Evolutionary conservation across 176 grass and related monocot genomes (phyloP).

Genomic region (Avena sativa): DNA sequence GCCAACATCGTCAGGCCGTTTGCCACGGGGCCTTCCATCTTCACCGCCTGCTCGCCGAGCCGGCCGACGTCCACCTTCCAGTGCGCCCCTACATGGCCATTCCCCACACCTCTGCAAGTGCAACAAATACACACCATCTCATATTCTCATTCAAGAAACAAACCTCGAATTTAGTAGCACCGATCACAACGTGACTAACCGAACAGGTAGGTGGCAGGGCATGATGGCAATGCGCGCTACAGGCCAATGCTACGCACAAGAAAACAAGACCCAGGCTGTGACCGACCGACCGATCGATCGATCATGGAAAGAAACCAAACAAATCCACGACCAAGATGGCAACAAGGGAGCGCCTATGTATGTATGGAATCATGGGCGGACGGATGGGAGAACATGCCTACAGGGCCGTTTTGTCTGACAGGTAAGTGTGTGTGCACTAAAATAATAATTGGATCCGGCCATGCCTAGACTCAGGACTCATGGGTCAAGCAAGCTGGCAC

Average conservation of each 20-base stretch:
- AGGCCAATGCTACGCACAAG: slow-evolving; percentile 25
- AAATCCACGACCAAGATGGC: slow-evolving; percentile 33
- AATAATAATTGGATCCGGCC: slow-evolving; percentile 49
- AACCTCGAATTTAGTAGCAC: neutral
- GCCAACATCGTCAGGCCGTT: neutral
- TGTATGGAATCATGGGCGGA: slow-evolving; percentile 16
- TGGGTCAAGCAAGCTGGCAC: slow-evolving; percentile 53
- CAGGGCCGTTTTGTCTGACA: slow-evolving; percentile 47
- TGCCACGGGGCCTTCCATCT: neutral
- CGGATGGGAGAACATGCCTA: slow-evolving; percentile 43
- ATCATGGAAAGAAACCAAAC: slow-evolving; percentile 32
- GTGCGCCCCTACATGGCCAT: neutral
- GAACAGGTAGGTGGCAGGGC: neutral
- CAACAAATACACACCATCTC: neutral
- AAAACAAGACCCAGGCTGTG: slow-evolving; percentile 32
- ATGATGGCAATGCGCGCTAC: slow-evolving; percentile 40
- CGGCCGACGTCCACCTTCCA: neutral
- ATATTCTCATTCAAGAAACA: neutral
- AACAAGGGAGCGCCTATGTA: slow-evolving; percentile 7
- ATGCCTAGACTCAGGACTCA: neutral
- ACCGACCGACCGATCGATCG: neutral
- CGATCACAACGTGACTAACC: neutral
- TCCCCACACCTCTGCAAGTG: slow-evolving; percentile 22
- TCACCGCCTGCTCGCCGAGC: neutral
- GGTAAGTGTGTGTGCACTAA: slow-evolving; percentile 17